These are phyloP conservation scores for Usnea hakonensis DNA, from an alignment of 495 filamentous ascomycete species.

Conservation along the genomic window DNA sequence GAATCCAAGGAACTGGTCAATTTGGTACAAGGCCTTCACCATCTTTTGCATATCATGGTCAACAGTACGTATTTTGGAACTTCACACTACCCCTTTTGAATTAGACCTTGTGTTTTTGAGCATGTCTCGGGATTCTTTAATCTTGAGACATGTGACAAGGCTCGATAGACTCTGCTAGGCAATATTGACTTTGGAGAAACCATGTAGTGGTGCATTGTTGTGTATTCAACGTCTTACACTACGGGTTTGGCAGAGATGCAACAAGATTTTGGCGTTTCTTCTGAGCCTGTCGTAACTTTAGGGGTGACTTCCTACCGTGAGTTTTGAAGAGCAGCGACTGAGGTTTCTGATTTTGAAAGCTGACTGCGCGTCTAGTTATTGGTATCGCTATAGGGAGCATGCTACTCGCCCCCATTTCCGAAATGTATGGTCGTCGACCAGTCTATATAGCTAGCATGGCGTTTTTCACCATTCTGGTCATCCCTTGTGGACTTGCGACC, in stretches of 20 bases:
- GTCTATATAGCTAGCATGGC: slow-evolving; percentile 59
- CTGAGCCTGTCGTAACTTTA: slow-evolving; percentile 54
- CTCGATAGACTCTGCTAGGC: slow-evolving; percentile 1
- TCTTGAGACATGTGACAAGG: not conserved
- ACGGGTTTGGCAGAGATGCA: slow-evolving; percentile 59
- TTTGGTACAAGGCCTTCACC: slow-evolving; percentile 57
- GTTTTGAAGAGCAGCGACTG: slow-evolving; percentile 35
- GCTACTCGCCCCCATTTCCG: slow-evolving; percentile 66
- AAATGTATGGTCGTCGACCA: slow-evolving; percentile 69
- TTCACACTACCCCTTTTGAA: slow-evolving; percentile 47
- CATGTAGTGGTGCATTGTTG: slow-evolving; percentile 40
- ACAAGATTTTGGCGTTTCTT: slow-evolving; percentile 52
- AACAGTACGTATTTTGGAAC: no score
- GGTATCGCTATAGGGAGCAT: slow-evolving; percentile 65
- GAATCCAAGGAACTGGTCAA: slow-evolving; percentile 71
- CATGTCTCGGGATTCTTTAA: no score
- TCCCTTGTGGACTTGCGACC: slow-evolving; percentile 63
- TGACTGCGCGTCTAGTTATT: slow-evolving; percentile 21
- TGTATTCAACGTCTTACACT: slow-evolving; percentile 83
- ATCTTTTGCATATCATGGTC: slow-evolving; percentile 57
- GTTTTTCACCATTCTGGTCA: slow-evolving; percentile 56
- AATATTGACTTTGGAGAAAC: no score
- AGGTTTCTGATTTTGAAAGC: not conserved
- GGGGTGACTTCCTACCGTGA: slow-evolving; percentile 66
- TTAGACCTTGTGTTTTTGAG: not conserved